Base-by-base conservation (phyloP, 495 filamentous ascomycete species). In the Penicillium salamii region DNA sequence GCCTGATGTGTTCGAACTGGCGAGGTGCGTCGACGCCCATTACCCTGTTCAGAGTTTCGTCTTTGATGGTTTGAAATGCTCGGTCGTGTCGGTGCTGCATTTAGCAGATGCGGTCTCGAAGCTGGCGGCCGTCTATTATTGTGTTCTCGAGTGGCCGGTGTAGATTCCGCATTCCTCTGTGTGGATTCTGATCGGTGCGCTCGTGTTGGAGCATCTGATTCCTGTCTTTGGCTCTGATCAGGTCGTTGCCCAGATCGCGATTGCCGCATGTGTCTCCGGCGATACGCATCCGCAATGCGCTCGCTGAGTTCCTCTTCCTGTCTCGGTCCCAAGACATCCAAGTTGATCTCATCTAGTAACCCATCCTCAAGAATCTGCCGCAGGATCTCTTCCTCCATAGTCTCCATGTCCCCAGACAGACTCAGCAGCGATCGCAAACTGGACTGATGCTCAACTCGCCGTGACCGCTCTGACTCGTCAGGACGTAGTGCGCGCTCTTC, bases 341-440 rank as follows among this genome's bases (percentile, higher is more conserved):
- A 69, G 58, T 96, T 89, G 42, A 96, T 80, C 24, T 90, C 90
- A 54, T 95, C 88, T 43, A 96, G 63, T 41, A 95, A 64, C 0
- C 91, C 91, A 55, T 95, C 90, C 55, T 92, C 89, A 52, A 90
- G 80, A 41, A 96, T 96, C 66, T 93, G 88, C 32, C 87, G 77
- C 53, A 92, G 72, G 51, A 96, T 95, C 62, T 93, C 90, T 58
- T 92, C 89, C 63, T 95, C 85, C 60, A 93, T 78, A 46, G 90
- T 89, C 58, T 87, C 87, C n/a, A 86, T 63, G 53, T 90, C 87
- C 1, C 58, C 56, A 0, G 85, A 87, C 11, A 82, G 70, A 53
- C 86, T 89, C 47, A 96, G 76, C 53, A 96, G 59, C n/a, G 85
- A 92, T 46, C 91, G 75, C 55, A 96, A 72, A 51, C 89, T 93